Conservation (phyloP, 1,284 basidiomycete species). For the Volvariella volvacea region DNA sequence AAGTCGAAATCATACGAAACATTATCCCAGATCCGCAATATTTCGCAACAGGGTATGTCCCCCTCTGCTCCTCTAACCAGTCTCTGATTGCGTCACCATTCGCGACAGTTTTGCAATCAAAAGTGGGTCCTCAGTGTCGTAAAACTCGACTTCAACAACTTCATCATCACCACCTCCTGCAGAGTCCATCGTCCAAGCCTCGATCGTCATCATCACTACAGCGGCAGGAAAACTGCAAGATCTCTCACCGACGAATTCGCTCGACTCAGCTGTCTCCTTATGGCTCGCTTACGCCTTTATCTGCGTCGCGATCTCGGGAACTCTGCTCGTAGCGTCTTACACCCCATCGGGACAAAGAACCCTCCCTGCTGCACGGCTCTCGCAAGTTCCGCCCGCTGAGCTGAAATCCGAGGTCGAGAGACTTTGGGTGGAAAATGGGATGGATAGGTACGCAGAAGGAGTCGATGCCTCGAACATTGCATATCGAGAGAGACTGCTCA, state of each 20-base stretch:
- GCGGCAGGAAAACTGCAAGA: conserved; percentile 37
- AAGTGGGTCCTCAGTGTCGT: conserved; percentile 18
- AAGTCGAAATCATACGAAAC: conserved; percentile 38
- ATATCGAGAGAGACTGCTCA: neutral
- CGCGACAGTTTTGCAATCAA: conserved; percentile 31
- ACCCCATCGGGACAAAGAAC: conserved; percentile 12
- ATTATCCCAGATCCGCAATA: conserved; percentile 35
- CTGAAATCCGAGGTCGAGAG: conserved; percentile 25
- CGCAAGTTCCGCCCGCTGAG: conserved; percentile 28
- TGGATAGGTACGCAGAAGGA: conserved; percentile 14
- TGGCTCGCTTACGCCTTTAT: conserved; percentile 37
- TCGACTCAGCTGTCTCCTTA: conserved; percentile 33
- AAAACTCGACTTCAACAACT: neutral
- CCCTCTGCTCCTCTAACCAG: neutral
- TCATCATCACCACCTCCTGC: neutral
- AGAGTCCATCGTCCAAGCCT: conserved; percentile 36
- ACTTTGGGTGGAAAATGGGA: conserved; percentile 18
- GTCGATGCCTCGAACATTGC: conserved; percentile 10
- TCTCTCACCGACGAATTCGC: conserved; percentile 27
- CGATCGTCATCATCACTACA: conserved; percentile 38
- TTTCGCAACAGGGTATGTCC: conserved; percentile 32
- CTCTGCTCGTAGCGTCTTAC: conserved; percentile 27
- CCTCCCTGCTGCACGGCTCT: conserved; percentile 34
- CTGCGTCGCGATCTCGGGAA: conserved; percentile 30
- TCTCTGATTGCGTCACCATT: neutral